phyloP scores from a whole-genome alignment of 2,329 filamentous ascomycete genomes.

The Scedosporium apiospermum region DNA sequence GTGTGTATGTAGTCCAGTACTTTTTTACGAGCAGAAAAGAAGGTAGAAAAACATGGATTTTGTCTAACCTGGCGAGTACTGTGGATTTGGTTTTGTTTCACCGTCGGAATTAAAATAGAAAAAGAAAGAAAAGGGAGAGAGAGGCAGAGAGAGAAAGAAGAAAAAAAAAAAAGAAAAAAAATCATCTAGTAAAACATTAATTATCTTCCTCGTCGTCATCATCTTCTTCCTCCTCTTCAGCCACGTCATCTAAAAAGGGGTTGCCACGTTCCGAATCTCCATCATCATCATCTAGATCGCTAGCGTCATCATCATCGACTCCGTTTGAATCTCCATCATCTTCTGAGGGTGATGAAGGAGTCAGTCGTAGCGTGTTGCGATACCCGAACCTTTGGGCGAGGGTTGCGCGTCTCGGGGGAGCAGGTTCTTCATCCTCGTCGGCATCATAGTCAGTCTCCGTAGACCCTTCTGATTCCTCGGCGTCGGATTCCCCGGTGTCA shows the following conservation, averaged over 20 bases:
- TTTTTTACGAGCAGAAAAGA: too few species aligned
- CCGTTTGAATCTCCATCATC: neutral
- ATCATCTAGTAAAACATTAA: neutral
- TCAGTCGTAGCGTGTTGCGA: too few species aligned
- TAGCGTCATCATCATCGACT: neutral
- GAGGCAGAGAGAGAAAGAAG: too few species aligned
- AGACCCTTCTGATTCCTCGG: too few species aligned
- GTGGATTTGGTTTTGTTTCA: constrained; percentile 57
- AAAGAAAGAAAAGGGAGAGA: neutral
- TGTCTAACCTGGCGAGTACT: constrained; percentile 62
- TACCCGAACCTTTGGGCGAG: neutral
- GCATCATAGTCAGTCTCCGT: neutral
- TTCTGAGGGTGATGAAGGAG: neutral
- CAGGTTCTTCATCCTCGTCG: neutral
- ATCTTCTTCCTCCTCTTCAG: neutral
- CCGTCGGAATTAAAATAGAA: constrained; percentile 20
- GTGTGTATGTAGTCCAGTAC: too few species aligned
- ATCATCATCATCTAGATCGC: neutral
- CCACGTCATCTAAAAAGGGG: neutral
- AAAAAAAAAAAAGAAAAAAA: neutral
- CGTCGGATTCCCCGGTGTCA: neutral
- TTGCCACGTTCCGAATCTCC: neutral
- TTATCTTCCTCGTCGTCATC: neutral
- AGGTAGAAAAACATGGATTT: constrained; percentile 34
- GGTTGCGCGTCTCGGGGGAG: neutral